phyloP scores from a whole-genome alignment of 257 asterid genomes.

The Nicotiana sylvestris region DNA sequence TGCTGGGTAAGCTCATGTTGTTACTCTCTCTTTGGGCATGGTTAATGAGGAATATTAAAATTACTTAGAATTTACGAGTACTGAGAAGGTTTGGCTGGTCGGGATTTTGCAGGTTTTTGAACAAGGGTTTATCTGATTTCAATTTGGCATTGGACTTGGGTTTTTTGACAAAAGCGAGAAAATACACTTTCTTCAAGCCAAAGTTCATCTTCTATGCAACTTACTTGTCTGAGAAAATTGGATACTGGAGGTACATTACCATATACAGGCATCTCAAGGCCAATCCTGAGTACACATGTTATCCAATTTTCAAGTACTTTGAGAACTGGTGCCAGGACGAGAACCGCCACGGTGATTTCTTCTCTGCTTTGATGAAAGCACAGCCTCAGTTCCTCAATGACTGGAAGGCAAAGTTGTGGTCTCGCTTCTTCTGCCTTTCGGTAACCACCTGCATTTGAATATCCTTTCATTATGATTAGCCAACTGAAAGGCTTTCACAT shows the following conservation, averaged over 20 bases:
- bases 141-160: slow-evolving; percentile 97
- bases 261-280: slow-evolving; percentile 91
- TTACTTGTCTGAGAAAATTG: slow-evolving; percentile 62
- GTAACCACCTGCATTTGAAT: slow-evolving; percentile 27
- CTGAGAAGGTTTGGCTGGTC: not conserved
- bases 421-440: slow-evolving; percentile 98
- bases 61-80: not conserved
- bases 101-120: slow-evolving; percentile 55
- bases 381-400: slow-evolving; percentile 99
- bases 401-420: slow-evolving; percentile 99
- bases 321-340: slow-evolving; percentile 99
- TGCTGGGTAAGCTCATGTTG: slow-evolving; percentile 58
- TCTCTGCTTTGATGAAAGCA: slow-evolving; percentile 98
- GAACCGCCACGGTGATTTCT: slow-evolving; percentile 99
- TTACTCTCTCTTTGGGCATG: not conserved
- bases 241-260: slow-evolving; percentile 99
- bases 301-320: slow-evolving; percentile 96
- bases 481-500: not conserved
- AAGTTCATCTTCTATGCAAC: slow-evolving; percentile 74
- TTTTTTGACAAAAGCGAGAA: slow-evolving; percentile 92
- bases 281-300: slow-evolving; percentile 86
- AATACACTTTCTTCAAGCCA: slow-evolving; percentile 97
- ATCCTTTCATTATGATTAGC: not conserved
- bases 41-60: not conserved
- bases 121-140: slow-evolving; percentile 87